These are phyloP conservation scores for Teunomyces panamensis DNA, from an alignment of 805 yeast species.

Conservation along the genomic window DNA sequence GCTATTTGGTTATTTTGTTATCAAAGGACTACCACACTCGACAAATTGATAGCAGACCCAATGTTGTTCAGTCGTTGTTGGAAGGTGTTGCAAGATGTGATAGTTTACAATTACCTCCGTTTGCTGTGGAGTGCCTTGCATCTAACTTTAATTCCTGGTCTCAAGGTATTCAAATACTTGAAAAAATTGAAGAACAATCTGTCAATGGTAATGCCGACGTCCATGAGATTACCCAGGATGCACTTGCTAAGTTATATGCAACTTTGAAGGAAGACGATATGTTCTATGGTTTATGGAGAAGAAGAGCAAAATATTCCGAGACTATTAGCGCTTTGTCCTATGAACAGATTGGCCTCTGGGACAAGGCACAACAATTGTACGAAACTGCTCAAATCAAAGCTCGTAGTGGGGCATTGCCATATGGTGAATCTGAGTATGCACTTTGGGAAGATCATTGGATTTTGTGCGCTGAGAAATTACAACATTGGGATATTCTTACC, in stretches of 20 bases:
- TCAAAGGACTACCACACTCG: constrained; percentile 92
- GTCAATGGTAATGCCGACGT: constrained; percentile 69
- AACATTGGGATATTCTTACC: constrained; percentile 96
- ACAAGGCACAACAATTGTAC: constrained; percentile 86
- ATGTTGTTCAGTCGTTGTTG: constrained; percentile 78
- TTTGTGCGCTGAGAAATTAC: constrained; percentile 91
- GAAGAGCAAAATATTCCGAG: constrained; percentile 91
- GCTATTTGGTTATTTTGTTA: constrained; percentile 70
- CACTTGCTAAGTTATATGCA: constrained; percentile 84
- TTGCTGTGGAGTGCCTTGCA: constrained; percentile 84
- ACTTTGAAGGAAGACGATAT: constrained; percentile 90
- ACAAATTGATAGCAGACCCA: constrained; percentile 82
- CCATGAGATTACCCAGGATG: constrained; percentile 83
- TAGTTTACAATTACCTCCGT: constrained; percentile 85
- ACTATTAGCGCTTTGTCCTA: constrained; percentile 90
- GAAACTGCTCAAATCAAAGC: constrained; percentile 97
- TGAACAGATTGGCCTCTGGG: constrained; percentile 95
- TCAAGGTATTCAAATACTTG: constrained; percentile 80
- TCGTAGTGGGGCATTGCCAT: constrained; percentile 90
- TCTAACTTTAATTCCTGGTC: constrained; percentile 89
- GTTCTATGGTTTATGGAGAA: constrained; percentile 97
- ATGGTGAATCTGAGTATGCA: constrained; percentile 90
- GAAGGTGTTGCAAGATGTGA: constrained; percentile 80
- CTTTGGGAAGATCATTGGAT: constrained; percentile 99
- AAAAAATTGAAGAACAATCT: constrained; percentile 58